phyloP scores from a whole-genome alignment of 352 stramenopile species.

The Bremia lactucae region DNA sequence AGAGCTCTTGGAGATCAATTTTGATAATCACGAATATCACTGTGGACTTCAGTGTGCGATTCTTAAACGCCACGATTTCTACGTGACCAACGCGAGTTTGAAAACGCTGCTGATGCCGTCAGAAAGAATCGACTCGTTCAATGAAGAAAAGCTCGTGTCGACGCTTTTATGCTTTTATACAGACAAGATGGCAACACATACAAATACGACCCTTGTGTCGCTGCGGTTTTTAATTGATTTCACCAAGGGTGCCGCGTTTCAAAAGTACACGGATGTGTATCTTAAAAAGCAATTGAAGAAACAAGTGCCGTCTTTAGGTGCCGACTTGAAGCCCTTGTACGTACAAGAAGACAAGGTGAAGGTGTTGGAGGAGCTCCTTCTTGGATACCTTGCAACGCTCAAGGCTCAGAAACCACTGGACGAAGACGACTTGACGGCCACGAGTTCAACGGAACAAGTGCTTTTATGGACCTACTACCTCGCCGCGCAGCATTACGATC shows the following conservation, averaged over 20 bases:
- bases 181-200: constrained; percentile 40
- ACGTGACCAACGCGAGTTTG: constrained; percentile 19
- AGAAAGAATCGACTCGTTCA: constrained; percentile 37
- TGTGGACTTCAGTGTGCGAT: constrained; percentile 77
- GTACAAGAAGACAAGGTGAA: constrained; percentile 39
- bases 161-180: constrained; percentile 48
- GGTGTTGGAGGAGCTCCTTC: constrained; percentile 62
- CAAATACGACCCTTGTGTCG: constrained; percentile 66
- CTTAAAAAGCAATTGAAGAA: constrained; percentile 76
- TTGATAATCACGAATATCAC: constrained; percentile 88
- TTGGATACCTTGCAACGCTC: constrained; percentile 74
- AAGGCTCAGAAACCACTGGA: constrained; percentile 48
- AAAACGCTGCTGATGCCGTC: constrained; percentile 34
- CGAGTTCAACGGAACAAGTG: constrained; percentile 23
- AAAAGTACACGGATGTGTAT: constrained; percentile 44
- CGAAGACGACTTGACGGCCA: constrained; percentile 21
- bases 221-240: constrained; percentile 89
- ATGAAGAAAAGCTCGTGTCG: constrained; percentile 29
- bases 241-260: constrained; percentile 66
- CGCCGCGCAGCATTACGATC: constrained; percentile 87
- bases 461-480: constrained; percentile 90
- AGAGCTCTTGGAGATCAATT: constrained; percentile 76
- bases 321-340: constrained; percentile 90
- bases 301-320: constrained; percentile 89
- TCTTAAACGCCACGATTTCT: constrained; percentile 43